These are phyloP conservation scores for Gamsiella multidivaricata DNA, from an alignment of 192 early-diverging fungal genomes.

Conservation along the genomic window DNA sequence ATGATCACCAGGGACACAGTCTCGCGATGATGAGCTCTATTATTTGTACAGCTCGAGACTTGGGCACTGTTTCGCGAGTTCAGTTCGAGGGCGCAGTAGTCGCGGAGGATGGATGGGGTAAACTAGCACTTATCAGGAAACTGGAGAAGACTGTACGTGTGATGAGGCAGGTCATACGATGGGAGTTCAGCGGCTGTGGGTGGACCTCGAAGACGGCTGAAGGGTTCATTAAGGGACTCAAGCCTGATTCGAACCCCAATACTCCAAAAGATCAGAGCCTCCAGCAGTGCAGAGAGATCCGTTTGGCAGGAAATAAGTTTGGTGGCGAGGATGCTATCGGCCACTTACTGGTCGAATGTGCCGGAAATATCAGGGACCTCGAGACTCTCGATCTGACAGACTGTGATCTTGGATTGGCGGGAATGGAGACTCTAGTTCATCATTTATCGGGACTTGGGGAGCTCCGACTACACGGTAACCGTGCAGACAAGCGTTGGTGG, in stretches of 20 bases:
- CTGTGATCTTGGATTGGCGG: conserved; percentile 36
- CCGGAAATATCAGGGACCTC: neutral
- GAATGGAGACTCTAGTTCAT: conserved; percentile 26
- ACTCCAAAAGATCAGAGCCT: neutral
- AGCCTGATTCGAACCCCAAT: neutral
- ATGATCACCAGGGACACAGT: conserved; percentile 1
- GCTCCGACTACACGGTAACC: conserved; percentile 25
- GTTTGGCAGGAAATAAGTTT: conserved; percentile 24
- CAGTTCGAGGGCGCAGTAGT: conserved; percentile 12
- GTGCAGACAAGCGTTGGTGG: conserved; percentile 34
- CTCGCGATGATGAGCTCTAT: conserved; percentile 14
- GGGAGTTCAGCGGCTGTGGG: conserved; percentile 35
- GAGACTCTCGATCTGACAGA: conserved; percentile 10
- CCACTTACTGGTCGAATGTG: conserved; percentile 1
- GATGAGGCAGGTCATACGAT: conserved; percentile 13
- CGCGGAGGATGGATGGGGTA: conserved; percentile 29
- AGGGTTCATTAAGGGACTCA: conserved; percentile 21
- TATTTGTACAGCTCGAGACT: neutral
- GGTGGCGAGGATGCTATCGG: conserved; percentile 16
- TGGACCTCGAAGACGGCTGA: conserved; percentile 15
- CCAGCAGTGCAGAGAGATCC: conserved; percentile 1
- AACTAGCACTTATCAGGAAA: conserved; percentile 22
- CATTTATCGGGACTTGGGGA: neutral
- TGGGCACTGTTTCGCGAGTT: neutral
- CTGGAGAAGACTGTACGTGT: conserved; percentile 7